Conservation (phyloP, 192 early-diverging fungal species). For the Backusella luteola region DNA sequence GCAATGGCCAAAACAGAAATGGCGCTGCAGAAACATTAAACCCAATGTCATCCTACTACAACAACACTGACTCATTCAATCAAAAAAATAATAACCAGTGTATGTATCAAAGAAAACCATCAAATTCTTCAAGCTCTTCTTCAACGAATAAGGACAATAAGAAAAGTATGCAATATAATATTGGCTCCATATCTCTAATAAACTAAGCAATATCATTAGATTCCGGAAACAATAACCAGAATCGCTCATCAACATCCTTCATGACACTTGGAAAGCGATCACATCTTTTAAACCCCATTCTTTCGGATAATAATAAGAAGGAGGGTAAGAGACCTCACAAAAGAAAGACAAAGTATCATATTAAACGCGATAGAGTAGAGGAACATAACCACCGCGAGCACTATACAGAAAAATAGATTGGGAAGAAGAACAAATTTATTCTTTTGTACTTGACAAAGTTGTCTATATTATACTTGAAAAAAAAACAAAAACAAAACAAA, state of each 20-base stretch:
- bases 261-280: slow-evolving; percentile 21
- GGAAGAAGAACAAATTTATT: neutral
- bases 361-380: neutral
- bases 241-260: neutral
- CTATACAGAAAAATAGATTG: neutral
- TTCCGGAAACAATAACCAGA: neutral
- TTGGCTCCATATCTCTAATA: neutral
- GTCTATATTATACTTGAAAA: neutral
- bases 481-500: neutral
- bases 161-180: neutral
- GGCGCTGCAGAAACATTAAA: neutral
- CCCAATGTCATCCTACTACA: neutral
- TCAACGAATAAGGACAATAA: neutral
- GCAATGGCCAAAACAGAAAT: neutral
- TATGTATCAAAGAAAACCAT: neutral
- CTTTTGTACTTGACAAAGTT: neutral
- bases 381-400: neutral
- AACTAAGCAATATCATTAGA: neutral
- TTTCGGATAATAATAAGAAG: neutral
- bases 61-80: neutral
- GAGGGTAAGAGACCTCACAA: neutral
- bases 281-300: slow-evolving; percentile 13
- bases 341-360: neutral
- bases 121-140: neutral
- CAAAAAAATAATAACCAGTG: neutral